phyloP scores from a whole-genome alignment of 2,329 filamentous ascomycete species.

The Blumeria graminis region DNA sequence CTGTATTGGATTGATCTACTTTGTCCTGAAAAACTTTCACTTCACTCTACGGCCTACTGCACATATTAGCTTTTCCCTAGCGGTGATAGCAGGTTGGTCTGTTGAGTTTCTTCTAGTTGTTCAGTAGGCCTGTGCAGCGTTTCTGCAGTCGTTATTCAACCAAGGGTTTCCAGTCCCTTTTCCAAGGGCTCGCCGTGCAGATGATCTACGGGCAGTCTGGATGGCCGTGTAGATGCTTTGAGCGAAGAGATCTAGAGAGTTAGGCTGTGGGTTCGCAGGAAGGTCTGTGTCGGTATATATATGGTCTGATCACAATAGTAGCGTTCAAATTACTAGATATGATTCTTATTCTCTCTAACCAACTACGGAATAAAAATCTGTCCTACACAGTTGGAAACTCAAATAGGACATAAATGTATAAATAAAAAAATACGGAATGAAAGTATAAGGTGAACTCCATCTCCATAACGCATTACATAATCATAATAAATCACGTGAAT shows the following conservation, averaged over 20 bases:
- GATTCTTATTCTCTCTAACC: no score
- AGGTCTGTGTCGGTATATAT: not conserved
- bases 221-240: not conserved
- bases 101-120: not conserved
- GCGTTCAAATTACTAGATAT: no score
- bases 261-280: not conserved
- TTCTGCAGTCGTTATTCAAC: not conserved
- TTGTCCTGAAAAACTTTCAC: not conserved
- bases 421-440: no score
- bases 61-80: no score
- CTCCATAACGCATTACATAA: no score
- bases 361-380: no score
- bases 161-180: not conserved
- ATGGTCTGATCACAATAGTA: no score
- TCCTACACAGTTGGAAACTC: no score
- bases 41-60: not conserved
- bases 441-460: no score
- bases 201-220: not conserved
- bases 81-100: not conserved
- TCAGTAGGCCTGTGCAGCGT: no score
- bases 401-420: no score
- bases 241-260: not conserved
- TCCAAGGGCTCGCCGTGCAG: not conserved
- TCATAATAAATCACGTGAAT: no score
- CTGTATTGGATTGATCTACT: not conserved